A percentile compares a stretch with the other conserved stretches of the same genome.
phyloP scores from a whole-genome alignment of 768 basidiomycete species.

The Lactarius vividus region DNA sequence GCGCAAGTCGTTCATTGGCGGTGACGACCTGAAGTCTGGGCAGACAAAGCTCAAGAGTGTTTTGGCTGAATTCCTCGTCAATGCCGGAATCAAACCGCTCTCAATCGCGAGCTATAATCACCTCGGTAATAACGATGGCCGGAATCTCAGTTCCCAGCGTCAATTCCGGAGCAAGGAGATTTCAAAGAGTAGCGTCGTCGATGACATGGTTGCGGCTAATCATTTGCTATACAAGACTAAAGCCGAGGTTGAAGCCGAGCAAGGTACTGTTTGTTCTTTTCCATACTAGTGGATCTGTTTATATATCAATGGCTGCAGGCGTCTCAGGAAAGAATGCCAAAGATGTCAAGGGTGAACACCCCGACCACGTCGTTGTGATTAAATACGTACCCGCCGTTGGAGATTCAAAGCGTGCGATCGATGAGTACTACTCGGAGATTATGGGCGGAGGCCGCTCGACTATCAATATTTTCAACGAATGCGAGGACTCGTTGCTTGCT shows the following conservation, averaged over 20 bases:
- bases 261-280: slow-evolving; percentile 4
- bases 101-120: slow-evolving; percentile 99
- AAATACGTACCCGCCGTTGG: slow-evolving; percentile 97
- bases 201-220: slow-evolving; percentile 97
- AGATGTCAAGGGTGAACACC: slow-evolving; percentile 87
- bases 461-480: slow-evolving; percentile 97
- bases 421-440: slow-evolving; percentile 98
- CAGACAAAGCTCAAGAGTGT: slow-evolving; percentile 98
- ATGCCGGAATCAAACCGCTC: slow-evolving; percentile 96
- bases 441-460: slow-evolving; percentile 93
- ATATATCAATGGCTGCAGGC: not conserved
- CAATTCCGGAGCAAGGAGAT: slow-evolving; percentile 99
- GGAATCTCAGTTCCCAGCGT: slow-evolving; percentile 82
- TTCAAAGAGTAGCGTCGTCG: slow-evolving; percentile 93
- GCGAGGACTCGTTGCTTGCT: slow-evolving; percentile 96
- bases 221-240: slow-evolving; percentile 86
- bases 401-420: slow-evolving; percentile 98
- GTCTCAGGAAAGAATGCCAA: slow-evolving; percentile 47
- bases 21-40: slow-evolving; percentile 97
- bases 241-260: slow-evolving; percentile 34
- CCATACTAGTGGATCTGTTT: not conserved
- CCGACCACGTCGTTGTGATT: slow-evolving; percentile 95
- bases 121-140: slow-evolving; percentile 96
- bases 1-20: slow-evolving; percentile 88
- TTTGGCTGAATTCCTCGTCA: slow-evolving; percentile 96